Base-by-base conservation (phyloP, 257 asterid genomes). In the Echites panduratus region DNA sequence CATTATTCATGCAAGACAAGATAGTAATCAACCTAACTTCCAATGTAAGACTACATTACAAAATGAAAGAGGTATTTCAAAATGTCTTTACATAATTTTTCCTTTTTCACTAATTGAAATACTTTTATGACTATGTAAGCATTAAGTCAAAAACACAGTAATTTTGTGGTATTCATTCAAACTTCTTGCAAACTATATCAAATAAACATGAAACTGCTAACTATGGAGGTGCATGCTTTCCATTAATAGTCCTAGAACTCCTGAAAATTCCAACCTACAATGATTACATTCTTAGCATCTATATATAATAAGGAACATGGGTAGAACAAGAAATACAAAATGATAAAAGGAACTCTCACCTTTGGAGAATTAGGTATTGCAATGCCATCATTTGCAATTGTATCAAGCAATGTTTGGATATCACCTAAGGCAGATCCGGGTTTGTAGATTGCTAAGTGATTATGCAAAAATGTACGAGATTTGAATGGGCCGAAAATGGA, bases 181-280 rank as follows among this genome's bases (percentile, higher is more conserved):
- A 38, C 4, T 26, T 41, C 45, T 27, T 8, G 41, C 73, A 48
- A 17, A 27, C 47, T 9, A 27, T 19, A 73, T 43, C 32, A 75
- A 70, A 40, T 40, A 38, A 44, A 70, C 29, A 48, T 24, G 45
- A 77, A 63, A 74, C 75, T 76, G 49, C 72, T 69, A 70, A 93
- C 98, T 96, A 70, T 57, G 92, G 96, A 79, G 96, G 96, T 53
- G 89, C 85, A 71, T 77, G 83, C 75, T 87, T 91, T 75, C 96
- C 96, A 81, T 91, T 93, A 63, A 93, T 89, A 48, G 91, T 91
- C 79, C 98, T 87, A 50, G 89, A 88, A 88, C 96, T 88, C 83
- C 92, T 81, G 74, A 93, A 93, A 77, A 52, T 82, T 52, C 98
- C 98, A 73, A 93, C 98, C 98, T 93, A 92, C 82, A 80, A 70